These are phyloP conservation scores for Malus orientalis DNA, from an alignment of 306 rosid species.

Conservation along the genomic window DNA sequence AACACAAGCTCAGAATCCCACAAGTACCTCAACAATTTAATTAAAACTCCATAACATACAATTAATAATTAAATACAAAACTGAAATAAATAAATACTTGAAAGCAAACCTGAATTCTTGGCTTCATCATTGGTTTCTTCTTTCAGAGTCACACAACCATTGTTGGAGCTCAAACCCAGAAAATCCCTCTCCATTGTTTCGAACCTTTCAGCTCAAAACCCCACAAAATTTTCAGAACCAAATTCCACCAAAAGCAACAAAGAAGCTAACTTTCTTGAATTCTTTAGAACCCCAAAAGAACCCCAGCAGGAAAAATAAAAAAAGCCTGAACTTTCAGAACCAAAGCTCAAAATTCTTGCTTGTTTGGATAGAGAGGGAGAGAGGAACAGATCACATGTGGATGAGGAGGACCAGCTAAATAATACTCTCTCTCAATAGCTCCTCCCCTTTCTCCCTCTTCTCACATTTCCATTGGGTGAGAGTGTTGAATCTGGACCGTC, in stretches of 20 bases:
- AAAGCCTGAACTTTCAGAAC: background rate
- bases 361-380: background rate
- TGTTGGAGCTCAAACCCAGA: constrained; percentile 48
- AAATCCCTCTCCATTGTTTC: constrained; percentile 62
- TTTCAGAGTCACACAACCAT: constrained; percentile 17
- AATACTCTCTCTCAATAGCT: background rate
- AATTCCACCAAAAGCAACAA: background rate
- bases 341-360: constrained; percentile 2
- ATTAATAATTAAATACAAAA: background rate
- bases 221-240: background rate
- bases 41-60: background rate
- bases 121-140: constrained; percentile 31
- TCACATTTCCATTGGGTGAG: background rate
- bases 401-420: background rate
- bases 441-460: background rate
- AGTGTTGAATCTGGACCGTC: constrained; percentile 15
- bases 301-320: background rate
- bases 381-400: background rate
- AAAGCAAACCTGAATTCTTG: constrained; percentile 44
- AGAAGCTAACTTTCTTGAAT: background rate
- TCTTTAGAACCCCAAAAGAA: background rate
- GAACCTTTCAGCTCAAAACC: background rate
- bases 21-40: background rate
- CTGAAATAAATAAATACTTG: too few species aligned
- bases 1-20: background rate